Percentiles rank a stretch among this genome's conserved stretches.
Evolutionary conservation across 179 eudicot species (phyloP).

Genomic region (Pouteria campechiana): DNA sequence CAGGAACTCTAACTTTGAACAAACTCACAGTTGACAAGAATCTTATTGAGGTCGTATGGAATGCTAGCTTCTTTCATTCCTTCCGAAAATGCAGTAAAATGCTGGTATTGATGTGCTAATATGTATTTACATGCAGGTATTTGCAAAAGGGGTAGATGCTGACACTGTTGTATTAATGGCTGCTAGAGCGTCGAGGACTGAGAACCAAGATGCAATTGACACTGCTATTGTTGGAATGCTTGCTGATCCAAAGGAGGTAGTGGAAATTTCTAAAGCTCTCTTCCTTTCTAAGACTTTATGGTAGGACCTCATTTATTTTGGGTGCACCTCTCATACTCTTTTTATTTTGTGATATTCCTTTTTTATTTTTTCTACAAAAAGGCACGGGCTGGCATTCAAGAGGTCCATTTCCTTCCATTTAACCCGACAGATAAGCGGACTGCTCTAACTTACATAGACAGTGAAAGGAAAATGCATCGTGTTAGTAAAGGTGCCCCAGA

Average conservation of each 20-base stretch:
- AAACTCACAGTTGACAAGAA: conserved; percentile 85
- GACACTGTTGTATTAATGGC: conserved; percentile 90
- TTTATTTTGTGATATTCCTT: conserved; percentile 1
- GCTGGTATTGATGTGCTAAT: no score
- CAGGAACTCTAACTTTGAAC: conserved; percentile 82
- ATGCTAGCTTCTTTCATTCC: conserved; percentile 1
- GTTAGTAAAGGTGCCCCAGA: conserved; percentile 99
- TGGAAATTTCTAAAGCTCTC: not conserved
- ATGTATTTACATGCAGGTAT: no score
- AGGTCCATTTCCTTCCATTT: conserved; percentile 81
- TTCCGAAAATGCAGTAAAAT: no score
- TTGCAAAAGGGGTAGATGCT: conserved; percentile 76
- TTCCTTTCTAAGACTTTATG: not conserved
- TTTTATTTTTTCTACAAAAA: conserved; percentile 9
- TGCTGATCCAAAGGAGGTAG: conserved; percentile 90
- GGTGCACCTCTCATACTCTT: not conserved
- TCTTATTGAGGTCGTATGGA: conserved; percentile 71
- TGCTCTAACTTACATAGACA: conserved; percentile 69
- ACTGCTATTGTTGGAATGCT: conserved; percentile 76
- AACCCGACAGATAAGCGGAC: conserved; percentile 93
- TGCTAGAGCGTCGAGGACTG: conserved; percentile 77
- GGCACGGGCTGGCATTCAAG: conserved; percentile 89
- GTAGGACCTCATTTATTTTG: no score
- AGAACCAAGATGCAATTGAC: conserved; percentile 91
- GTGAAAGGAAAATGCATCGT: conserved; percentile 73